These are phyloP conservation scores for Lomentospora prolificans DNA, from an alignment of 2,329 filamentous ascomycete genomes.

Conservation along the genomic window DNA sequence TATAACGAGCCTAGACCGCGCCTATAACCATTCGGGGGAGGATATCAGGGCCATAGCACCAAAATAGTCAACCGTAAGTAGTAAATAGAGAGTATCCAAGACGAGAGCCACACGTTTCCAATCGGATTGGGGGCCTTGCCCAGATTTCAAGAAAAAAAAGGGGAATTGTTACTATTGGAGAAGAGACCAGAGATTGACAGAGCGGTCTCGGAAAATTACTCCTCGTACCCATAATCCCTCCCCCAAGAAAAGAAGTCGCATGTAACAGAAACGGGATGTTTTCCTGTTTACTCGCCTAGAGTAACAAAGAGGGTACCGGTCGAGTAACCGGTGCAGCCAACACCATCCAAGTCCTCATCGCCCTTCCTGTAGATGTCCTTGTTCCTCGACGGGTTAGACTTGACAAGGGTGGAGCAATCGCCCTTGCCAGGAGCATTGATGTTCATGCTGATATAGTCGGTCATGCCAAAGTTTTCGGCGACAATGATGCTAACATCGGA, in stretches of 20 bases:
- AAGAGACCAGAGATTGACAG: background rate
- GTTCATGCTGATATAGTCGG: constrained; percentile 23
- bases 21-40: background rate
- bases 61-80: background rate
- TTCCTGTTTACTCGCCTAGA: constrained; percentile 20
- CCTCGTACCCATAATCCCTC: background rate
- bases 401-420: constrained; percentile 29
- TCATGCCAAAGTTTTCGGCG: constrained; percentile 21
- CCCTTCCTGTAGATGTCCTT: constrained; percentile 27
- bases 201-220: background rate
- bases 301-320: constrained; percentile 20
- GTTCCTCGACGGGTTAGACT: constrained; percentile 16
- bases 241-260: background rate
- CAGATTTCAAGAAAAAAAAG: background rate
- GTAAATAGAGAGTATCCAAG: background rate
- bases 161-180: constrained; percentile 1
- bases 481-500: constrained; percentile 41
- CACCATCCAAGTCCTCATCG: constrained; percentile 26
- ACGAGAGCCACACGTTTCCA: background rate
- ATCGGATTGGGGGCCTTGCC: background rate
- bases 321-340: constrained; percentile 28
- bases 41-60: background rate
- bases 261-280: background rate
- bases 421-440: constrained; percentile 27
- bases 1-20: background rate